Percentiles rank a stretch among this genome's conserved stretches.
Conservation (phyloP, 2,329 filamentous ascomycete genomes). For the Sporothrix mexicana region DNA sequence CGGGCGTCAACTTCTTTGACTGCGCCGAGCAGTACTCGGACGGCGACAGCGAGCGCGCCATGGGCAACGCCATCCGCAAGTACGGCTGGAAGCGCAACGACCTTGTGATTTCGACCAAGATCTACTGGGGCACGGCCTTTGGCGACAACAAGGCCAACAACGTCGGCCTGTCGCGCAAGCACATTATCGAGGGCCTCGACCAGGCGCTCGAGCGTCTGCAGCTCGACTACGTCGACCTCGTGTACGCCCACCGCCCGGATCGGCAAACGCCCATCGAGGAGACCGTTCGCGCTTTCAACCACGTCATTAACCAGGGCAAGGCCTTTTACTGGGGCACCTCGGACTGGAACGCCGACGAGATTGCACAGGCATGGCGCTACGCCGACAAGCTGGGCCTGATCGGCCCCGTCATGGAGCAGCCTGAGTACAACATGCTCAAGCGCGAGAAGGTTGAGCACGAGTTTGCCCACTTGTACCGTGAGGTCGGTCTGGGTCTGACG, state of each 20-base stretch:
- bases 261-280: slow-evolving; percentile 65
- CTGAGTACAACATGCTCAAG: slow-evolving; percentile 68
- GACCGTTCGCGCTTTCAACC: slow-evolving; percentile 61
- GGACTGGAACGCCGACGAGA: slow-evolving; percentile 72
- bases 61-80: slow-evolving; percentile 65
- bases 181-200: slow-evolving; percentile 63
- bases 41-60: slow-evolving; percentile 68
- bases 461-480: slow-evolving; percentile 62
- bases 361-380: slow-evolving; percentile 65
- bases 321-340: slow-evolving; percentile 76
- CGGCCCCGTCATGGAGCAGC: slow-evolving; percentile 70
- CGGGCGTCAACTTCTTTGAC: slow-evolving; percentile 69
- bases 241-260: slow-evolving; percentile 68
- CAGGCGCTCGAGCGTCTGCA: slow-evolving; percentile 62
- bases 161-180: slow-evolving; percentile 56
- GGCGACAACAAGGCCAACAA: slow-evolving; percentile 64
- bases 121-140: slow-evolving; percentile 69
- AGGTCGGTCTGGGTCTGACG: slow-evolving; percentile 61
- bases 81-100: slow-evolving; percentile 67
- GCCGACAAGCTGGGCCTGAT: slow-evolving; percentile 68
- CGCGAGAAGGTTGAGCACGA: slow-evolving; percentile 60
- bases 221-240: slow-evolving; percentile 68
- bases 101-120: slow-evolving; percentile 64
- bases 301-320: slow-evolving; percentile 66
- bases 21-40: slow-evolving; percentile 64